Evolutionary conservation across 768 basidiomycete species (phyloP).

Genomic region (Serendipita sp.): DNA sequence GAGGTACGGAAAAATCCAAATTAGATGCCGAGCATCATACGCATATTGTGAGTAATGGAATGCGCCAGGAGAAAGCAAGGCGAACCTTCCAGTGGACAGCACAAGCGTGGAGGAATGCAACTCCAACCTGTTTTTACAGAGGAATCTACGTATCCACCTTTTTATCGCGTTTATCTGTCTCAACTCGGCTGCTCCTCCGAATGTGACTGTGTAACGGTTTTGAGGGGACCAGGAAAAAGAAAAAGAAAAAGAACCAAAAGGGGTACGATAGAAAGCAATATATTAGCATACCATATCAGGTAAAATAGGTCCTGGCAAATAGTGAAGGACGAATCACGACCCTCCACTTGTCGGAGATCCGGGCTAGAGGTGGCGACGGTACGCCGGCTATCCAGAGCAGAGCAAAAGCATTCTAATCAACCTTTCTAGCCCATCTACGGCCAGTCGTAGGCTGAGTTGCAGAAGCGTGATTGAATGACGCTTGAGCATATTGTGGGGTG

Average conservation of each 20-base stretch:
- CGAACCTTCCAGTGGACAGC: too few relatives aligned
- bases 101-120: too few relatives aligned
- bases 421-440: conserved; percentile 58
- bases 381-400: neutral
- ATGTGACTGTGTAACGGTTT: neutral
- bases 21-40: too few relatives aligned
- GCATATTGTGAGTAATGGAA: too few relatives aligned
- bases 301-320: neutral
- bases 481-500: conserved; percentile 25
- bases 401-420: conserved; percentile 28
- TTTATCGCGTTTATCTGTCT: neutral
- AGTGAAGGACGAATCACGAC: neutral
- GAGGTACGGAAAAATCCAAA: too few relatives aligned
- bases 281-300: neutral
- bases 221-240: too few relatives aligned
- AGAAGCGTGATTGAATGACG: conserved; percentile 11
- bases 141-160: neutral
- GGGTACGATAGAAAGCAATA: neutral
- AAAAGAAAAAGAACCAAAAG: too few relatives aligned
- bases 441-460: conserved; percentile 28
- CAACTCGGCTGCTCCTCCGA: neutral
- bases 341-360: neutral
- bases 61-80: too few relatives aligned
- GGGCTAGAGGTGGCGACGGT: conserved; percentile 4
- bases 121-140: too few relatives aligned